Evolutionary conservation across 805 yeast genomes (phyloP).

Genomic region (Wickerhamomyces strasburgensis): DNA sequence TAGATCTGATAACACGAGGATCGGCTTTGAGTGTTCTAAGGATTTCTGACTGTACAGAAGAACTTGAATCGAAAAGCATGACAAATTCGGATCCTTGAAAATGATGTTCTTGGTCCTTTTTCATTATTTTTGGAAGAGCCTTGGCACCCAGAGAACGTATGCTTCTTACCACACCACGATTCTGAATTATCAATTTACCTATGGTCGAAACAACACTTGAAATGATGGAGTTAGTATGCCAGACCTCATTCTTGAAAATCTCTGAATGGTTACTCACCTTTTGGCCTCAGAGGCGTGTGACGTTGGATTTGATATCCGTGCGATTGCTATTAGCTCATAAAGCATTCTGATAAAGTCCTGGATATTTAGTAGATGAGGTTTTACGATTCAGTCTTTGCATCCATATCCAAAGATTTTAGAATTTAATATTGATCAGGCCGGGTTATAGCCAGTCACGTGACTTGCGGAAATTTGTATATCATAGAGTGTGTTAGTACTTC

Average conservation of each 20-base stretch:
- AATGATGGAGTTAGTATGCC: slow-evolving; percentile 4
- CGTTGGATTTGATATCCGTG: slow-evolving; percentile 65
- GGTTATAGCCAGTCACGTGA: too few relatives aligned
- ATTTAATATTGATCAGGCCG: too few relatives aligned
- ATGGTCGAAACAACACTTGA: slow-evolving; percentile 49
- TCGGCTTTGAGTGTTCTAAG: slow-evolving; percentile 75
- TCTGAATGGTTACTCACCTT: slow-evolving; percentile 28
- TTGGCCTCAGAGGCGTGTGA: slow-evolving; percentile 56
- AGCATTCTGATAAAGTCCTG: too few relatives aligned
- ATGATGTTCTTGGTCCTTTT: slow-evolving; percentile 83
- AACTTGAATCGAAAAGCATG: slow-evolving; percentile 80
- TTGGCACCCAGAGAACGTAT: slow-evolving; percentile 75
- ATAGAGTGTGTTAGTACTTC: too few relatives aligned
- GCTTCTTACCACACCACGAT: slow-evolving; percentile 91
- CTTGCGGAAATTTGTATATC: too few relatives aligned
- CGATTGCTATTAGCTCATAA: slow-evolving; percentile 85
- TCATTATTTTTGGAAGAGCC: slow-evolving; percentile 73
- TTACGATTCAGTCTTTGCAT: too few relatives aligned
- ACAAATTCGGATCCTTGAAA: slow-evolving; percentile 87
- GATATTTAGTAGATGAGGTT: too few relatives aligned
- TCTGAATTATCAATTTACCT: slow-evolving; percentile 76
- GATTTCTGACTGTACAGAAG: slow-evolving; percentile 83
- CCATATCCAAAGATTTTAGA: too few relatives aligned
- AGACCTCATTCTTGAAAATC: too few relatives aligned
- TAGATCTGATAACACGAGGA: slow-evolving; percentile 84